phyloP scores from a whole-genome alignment of 352 stramenopile species.

The Elongisporangium anandrum region DNA sequence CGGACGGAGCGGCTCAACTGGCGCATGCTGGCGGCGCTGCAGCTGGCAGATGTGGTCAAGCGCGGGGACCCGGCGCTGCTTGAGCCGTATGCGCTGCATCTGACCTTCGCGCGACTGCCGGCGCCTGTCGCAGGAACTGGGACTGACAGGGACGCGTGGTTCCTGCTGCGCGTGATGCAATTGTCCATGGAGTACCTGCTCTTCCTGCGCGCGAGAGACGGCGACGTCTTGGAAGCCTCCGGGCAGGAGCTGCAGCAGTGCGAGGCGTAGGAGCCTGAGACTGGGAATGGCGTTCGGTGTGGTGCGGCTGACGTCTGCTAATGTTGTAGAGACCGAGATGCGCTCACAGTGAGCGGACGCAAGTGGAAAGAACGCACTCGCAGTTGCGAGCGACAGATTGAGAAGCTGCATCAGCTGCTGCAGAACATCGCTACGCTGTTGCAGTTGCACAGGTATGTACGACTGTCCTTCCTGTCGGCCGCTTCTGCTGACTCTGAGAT shows the following conservation, averaged over 20 bases:
- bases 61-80: conserved; percentile 51
- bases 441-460: conserved; percentile 53
- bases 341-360: conserved; percentile 21
- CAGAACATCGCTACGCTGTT: conserved; percentile 71
- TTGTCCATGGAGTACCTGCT: conserved; percentile 76
- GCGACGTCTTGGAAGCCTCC: conserved; percentile 44
- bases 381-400: conserved; percentile 51
- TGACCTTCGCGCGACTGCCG: conserved; percentile 72
- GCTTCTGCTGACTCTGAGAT: conserved; percentile 4
- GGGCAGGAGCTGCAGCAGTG: conserved; percentile 37
- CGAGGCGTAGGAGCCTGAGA: conserved; percentile 10
- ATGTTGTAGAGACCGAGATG: conserved; percentile 31
- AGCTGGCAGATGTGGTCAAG: conserved; percentile 45
- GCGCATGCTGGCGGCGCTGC: conserved; percentile 44
- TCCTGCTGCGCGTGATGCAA: conserved; percentile 64
- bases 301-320: not conserved
- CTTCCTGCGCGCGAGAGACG: conserved; percentile 53
- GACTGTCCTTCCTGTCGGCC: conserved; percentile 1
- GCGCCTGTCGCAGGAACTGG: not conserved
- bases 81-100: conserved; percentile 64
- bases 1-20: conserved; percentile 72
- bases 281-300: not conserved
- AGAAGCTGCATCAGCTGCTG: conserved; percentile 73
- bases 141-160: conserved; percentile 59
- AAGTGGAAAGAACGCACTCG: conserved; percentile 54